These are phyloP conservation scores for Leptographium flavum DNA, from an alignment of 2,329 filamentous ascomycete species.

Conservation along the genomic window DNA sequence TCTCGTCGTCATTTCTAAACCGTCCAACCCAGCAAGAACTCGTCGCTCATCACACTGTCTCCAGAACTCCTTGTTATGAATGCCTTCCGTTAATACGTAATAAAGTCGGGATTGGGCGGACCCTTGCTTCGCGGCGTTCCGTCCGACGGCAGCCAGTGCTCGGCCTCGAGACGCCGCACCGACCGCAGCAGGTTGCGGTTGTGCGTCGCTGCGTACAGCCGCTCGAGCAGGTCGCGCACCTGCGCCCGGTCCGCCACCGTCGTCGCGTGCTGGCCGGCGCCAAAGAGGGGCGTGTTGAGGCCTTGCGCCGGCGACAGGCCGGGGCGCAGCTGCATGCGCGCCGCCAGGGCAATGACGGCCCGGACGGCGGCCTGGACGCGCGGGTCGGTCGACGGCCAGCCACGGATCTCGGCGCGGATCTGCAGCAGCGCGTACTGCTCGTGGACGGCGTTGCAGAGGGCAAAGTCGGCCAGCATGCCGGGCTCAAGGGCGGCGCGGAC, in stretches of 20 bases:
- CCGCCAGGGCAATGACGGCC: not conserved
- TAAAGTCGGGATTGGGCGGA: too few species aligned
- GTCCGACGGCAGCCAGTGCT: not conserved
- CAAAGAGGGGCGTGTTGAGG: slow-evolving; percentile 1
- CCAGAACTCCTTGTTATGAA: too few species aligned
- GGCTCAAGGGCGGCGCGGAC: not conserved
- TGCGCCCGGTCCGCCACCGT: not conserved
- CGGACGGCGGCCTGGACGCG: not conserved
- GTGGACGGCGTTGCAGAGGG: slow-evolving; percentile 1
- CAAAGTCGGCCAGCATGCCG: not conserved
- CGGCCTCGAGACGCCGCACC: not conserved
- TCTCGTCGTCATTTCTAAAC: too few species aligned
- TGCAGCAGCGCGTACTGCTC: slow-evolving; percentile 3
- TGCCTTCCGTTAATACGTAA: too few species aligned
- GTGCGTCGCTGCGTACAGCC: not conserved
- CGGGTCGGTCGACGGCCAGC: not conserved
- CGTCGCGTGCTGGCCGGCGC: not conserved
- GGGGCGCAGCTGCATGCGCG: not conserved
- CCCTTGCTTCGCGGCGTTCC: too few species aligned
- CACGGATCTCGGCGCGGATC: slow-evolving; percentile 1
- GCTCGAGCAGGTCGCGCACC: not conserved
- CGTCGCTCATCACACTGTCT: too few species aligned
- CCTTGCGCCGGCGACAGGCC: slow-evolving; percentile 2
- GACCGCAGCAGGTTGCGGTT: not conserved
- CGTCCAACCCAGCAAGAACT: too few species aligned